Percentiles rank a stretch among this genome's conserved stretches.
Evolutionary conservation across 345 rosid genomes (phyloP).

Genomic region (Citrus cavaleriei): DNA sequence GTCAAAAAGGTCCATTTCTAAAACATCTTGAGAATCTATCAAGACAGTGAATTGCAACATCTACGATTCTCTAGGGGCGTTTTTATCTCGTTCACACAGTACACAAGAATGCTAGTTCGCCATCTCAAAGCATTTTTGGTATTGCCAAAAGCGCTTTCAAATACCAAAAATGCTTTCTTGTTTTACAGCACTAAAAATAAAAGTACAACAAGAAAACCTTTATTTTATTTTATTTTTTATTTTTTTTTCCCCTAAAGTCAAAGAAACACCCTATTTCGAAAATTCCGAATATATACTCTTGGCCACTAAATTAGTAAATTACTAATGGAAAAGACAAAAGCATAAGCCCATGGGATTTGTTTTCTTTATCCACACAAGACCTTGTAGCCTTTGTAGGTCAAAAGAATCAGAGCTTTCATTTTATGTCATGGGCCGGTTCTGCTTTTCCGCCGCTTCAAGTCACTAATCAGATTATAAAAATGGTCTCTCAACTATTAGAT

Average conservation of each 20-base stretch:
- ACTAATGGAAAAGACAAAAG: not conserved
- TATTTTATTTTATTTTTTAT: too few species aligned
- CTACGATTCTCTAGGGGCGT: not conserved
- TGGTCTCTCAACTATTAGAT: not conserved
- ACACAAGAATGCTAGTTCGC: not conserved
- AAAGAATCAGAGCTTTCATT: not conserved
- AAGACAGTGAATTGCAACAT: not conserved
- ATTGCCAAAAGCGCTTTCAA: not conserved
- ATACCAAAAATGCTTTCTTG: not conserved
- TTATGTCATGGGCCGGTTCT: slow-evolving; percentile 24
- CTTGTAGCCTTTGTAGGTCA: not conserved
- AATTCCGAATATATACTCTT: not conserved
- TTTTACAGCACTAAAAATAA: not conserved
- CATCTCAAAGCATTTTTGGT: not conserved
- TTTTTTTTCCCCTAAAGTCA: too few species aligned
- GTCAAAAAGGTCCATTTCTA: too few species aligned
- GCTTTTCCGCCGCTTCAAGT: slow-evolving; percentile 8
- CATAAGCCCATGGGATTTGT: not conserved
- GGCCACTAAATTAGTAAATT: not conserved
- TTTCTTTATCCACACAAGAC: not conserved
- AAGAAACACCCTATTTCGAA: too few species aligned
- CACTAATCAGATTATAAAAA: not conserved
- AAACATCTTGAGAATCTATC: too few species aligned
- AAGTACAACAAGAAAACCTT: not conserved
- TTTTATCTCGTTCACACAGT: not conserved